Conservation (phyloP, 2,329 filamentous ascomycete genomes). For the Microsporum canis region DNA sequence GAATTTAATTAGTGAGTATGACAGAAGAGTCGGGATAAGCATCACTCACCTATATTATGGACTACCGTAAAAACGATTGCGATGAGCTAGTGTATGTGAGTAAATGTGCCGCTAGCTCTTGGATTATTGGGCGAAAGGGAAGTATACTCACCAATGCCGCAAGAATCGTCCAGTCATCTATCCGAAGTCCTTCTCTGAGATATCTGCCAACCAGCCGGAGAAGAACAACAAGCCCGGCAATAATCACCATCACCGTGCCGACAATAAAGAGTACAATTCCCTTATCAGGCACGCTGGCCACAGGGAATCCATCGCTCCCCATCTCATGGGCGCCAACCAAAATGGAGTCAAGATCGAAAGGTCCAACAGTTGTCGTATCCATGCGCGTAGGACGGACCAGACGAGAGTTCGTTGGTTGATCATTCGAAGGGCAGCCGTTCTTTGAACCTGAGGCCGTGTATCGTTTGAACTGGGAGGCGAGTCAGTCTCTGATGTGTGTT, state of each 20-base stretch:
- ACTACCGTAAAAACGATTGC: slow-evolving; percentile 3
- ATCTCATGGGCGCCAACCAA: background rate
- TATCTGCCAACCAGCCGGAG: slow-evolving; percentile 9
- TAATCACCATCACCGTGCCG: slow-evolving; percentile 1
- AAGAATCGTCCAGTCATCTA: slow-evolving; percentile 11
- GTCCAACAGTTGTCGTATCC: background rate
- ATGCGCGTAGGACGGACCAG: background rate
- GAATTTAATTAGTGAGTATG: background rate
- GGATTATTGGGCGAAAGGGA: background rate
- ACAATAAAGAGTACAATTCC: slow-evolving; percentile 4
- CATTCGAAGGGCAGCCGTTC: background rate
- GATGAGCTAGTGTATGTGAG: background rate
- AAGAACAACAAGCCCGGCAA: slow-evolving; percentile 7
- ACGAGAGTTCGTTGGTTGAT: background rate
- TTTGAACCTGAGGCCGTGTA: background rate
- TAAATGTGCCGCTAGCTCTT: background rate
- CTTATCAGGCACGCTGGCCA: background rate
- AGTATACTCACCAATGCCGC: slow-evolving; percentile 4
- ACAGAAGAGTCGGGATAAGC: background rate
- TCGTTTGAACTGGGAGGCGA: background rate
- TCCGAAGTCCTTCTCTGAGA: slow-evolving; percentile 3
- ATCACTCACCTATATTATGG: slow-evolving; percentile 8
- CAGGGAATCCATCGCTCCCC: background rate
- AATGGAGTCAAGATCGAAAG: background rate
- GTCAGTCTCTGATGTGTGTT: background rate